phyloP scores from a whole-genome alignment of 495 filamentous ascomycete genomes.

The Annulohypoxylon bovei region DNA sequence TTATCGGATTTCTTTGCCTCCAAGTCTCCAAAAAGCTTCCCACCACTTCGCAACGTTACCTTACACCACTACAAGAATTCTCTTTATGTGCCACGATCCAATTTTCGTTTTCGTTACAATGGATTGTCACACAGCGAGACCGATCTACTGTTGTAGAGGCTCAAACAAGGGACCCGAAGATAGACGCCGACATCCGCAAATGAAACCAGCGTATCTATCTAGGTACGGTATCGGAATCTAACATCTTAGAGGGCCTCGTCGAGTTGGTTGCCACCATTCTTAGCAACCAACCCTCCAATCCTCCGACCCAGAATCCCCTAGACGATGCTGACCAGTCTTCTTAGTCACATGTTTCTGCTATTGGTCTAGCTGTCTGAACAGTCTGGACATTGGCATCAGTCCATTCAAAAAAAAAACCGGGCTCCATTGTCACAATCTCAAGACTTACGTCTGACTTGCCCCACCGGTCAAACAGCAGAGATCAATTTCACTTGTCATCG shows the following conservation, averaged over 20 bases:
- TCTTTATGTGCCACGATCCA: constrained; percentile 23
- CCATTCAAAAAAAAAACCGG: constrained; percentile 33
- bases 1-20: not conserved
- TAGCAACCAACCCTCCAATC: constrained; percentile 29
- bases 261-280: constrained; percentile 26
- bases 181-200: constrained; percentile 27
- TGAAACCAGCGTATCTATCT: constrained; percentile 27
- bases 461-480: constrained; percentile 18
- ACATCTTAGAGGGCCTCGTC: constrained; percentile 23
- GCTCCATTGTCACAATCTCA: constrained; percentile 41
- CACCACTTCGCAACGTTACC: constrained; percentile 48
- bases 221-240: too few species aligned
- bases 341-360: constrained; percentile 43
- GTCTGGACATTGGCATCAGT: constrained; percentile 31
- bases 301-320: constrained; percentile 29
- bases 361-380: constrained; percentile 13
- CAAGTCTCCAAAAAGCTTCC: constrained; percentile 11
- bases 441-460: constrained; percentile 36
- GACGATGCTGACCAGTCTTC: constrained; percentile 42
- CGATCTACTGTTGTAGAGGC: constrained; percentile 17
- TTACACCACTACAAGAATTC: constrained; percentile 27
- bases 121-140: constrained; percentile 33
- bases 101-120: constrained; percentile 29
- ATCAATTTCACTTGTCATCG: constrained; percentile 26
- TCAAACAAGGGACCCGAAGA: constrained; percentile 19